phyloP scores from a whole-genome alignment of 2,329 filamentous ascomycete species.

The Chaetomiaceae sp. region DNA sequence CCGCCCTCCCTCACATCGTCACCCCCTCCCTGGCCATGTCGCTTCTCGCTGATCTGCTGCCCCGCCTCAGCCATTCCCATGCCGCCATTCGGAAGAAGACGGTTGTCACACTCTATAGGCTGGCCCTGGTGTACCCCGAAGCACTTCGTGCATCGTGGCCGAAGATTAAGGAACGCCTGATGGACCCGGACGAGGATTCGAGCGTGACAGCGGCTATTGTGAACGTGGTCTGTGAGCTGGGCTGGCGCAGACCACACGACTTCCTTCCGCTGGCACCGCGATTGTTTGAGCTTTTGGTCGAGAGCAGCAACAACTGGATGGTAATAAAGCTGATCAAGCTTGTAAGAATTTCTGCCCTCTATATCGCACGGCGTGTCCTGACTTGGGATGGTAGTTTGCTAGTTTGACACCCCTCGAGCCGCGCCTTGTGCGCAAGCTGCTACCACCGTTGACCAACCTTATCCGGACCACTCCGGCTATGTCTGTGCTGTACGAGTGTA shows the following conservation, averaged over 20 bases:
- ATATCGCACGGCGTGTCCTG: slow-evolving; percentile 16
- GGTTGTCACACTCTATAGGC: slow-evolving; percentile 85
- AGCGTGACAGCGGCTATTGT: slow-evolving; percentile 95
- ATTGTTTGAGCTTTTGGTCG: slow-evolving; percentile 86
- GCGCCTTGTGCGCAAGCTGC: slow-evolving; percentile 80
- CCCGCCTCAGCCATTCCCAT: slow-evolving; percentile 80
- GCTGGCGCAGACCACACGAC: slow-evolving; percentile 89
- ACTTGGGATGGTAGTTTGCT: slow-evolving; percentile 66
- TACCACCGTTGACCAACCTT: slow-evolving; percentile 85
- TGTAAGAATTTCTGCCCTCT: slow-evolving; percentile 39
- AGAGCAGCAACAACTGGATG: slow-evolving; percentile 98
- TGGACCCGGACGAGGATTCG: slow-evolving; percentile 84
- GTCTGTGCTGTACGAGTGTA: slow-evolving; percentile 98
- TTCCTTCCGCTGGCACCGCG: slow-evolving; percentile 88
- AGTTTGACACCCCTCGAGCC: slow-evolving; percentile 90
- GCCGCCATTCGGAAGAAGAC: slow-evolving; percentile 90
- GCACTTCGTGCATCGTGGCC: slow-evolving; percentile 90
- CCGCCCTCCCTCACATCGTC: slow-evolving; percentile 89
- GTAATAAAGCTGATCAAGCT: slow-evolving; percentile 98
- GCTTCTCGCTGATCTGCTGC: slow-evolving; percentile 78
- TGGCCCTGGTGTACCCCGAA: slow-evolving; percentile 95
- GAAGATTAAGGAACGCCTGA: slow-evolving; percentile 89
- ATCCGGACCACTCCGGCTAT: slow-evolving; percentile 94
- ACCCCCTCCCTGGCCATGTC: slow-evolving; percentile 90
- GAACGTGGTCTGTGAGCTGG: slow-evolving; percentile 93